phyloP scores from a whole-genome alignment of 2,329 filamentous ascomycete species.

The Pseudogymnoascus sp. region DNA sequence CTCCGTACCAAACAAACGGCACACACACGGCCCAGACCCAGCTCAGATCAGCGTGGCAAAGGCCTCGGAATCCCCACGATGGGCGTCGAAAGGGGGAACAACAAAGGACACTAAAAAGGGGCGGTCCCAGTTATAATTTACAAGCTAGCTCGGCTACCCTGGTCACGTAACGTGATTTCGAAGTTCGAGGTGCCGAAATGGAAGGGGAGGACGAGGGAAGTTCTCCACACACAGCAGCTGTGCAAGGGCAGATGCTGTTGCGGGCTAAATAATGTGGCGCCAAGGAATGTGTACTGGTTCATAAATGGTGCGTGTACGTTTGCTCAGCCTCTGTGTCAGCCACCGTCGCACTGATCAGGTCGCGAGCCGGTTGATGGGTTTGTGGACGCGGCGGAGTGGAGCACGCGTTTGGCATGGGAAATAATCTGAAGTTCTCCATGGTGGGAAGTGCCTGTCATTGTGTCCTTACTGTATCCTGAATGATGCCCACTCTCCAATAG shows the following conservation, averaged over 20 bases:
- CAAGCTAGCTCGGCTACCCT: not conserved
- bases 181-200: not conserved
- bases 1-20: not conserved
- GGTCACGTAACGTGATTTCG: not conserved
- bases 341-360: conserved; percentile 2
- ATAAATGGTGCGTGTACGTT: not conserved
- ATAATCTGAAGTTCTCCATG: not conserved
- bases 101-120: not conserved
- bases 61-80: not conserved
- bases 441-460: not conserved
- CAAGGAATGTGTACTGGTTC: not conserved
- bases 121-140: conserved; percentile 1
- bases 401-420: not conserved
- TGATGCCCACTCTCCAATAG: conserved; percentile 3
- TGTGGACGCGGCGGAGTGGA: not conserved
- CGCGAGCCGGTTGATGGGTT: not conserved
- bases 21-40: not conserved
- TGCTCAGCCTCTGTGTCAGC: conserved; percentile 6
- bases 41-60: conserved; percentile 1
- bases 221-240: not conserved
- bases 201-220: not conserved
- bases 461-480: not conserved
- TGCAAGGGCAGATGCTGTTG: not conserved
- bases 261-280: not conserved
- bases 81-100: not conserved